Percentiles rank a stretch among this genome's conserved stretches.
Conservation (phyloP, 2,329 filamentous ascomycete species). For the Metarhizium brunneum region DNA sequence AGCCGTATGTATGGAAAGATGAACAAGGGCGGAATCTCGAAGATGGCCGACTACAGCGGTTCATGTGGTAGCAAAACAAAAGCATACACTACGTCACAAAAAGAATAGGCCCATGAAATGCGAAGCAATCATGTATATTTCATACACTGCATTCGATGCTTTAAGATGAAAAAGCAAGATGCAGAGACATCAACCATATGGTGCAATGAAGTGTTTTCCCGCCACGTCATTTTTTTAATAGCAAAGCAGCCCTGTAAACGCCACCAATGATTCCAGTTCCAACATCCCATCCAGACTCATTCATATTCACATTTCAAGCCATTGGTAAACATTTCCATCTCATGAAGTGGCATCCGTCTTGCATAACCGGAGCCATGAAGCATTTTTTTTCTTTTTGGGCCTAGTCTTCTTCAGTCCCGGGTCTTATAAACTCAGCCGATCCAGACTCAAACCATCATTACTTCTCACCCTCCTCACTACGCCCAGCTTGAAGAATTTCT, state of each 20-base stretch:
- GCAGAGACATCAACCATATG: neutral
- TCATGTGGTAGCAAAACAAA: slow-evolving; percentile 58
- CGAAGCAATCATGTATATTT: neutral
- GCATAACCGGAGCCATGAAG: neutral
- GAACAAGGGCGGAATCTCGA: slow-evolving; percentile 44
- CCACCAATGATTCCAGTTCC: neutral
- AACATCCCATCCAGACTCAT: neutral
- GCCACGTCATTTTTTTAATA: neutral
- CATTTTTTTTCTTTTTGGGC: slow-evolving; percentile 1
- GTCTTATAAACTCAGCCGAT: slow-evolving; percentile 61
- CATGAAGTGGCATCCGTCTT: neutral
- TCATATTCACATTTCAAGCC: slow-evolving; percentile 1
- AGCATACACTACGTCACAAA: neutral
- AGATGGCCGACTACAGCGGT: slow-evolving; percentile 55
- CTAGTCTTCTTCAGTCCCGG: neutral
- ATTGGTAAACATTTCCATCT: neutral
- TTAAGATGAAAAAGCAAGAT: neutral
- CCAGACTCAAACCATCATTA: slow-evolving; percentile 64
- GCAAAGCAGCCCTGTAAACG: slow-evolving; percentile 2
- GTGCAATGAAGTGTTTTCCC: neutral
- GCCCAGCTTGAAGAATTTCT: slow-evolving; percentile 72
- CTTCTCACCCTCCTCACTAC: slow-evolving; percentile 66
- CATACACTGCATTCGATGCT: neutral
- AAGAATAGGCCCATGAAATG: neutral
- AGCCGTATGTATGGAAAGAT: slow-evolving; percentile 57